Conservation (phyloP, 176 grass and related monocot genomes). For the Luzula sylvatica region DNA sequence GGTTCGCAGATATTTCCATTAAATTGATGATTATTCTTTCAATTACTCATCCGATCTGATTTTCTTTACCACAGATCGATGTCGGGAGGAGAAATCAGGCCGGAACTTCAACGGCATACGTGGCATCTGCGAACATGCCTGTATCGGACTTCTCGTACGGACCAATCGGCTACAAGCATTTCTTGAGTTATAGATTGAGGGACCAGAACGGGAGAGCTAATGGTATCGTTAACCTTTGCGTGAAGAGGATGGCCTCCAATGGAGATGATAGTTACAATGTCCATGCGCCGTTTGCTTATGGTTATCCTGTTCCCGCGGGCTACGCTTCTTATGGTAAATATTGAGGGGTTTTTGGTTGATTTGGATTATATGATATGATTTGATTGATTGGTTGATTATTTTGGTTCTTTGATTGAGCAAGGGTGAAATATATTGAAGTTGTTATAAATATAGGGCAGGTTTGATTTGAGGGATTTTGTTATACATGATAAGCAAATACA, state of each 20-base stretch:
- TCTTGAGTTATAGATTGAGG: conserved; percentile 48
- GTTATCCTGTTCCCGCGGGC: background rate
- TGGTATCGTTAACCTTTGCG: conserved; percentile 49
- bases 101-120: background rate
- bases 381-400: too few relatives aligned
- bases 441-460: too few relatives aligned
- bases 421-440: too few relatives aligned
- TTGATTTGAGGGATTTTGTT: too few relatives aligned
- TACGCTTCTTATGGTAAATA: conserved; percentile 9
- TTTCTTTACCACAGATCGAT: conserved; percentile 20
- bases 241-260: conserved; percentile 26
- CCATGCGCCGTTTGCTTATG: background rate
- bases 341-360: background rate
- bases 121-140: conserved; percentile 32
- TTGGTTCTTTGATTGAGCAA: too few relatives aligned
- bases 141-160: conserved; percentile 36
- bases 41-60: background rate
- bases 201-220: conserved; percentile 14
- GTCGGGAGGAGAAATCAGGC: conserved; percentile 13
- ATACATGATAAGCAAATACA: too few relatives aligned
- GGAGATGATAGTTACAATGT: background rate
- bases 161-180: conserved; percentile 50
- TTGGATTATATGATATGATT: background rate
- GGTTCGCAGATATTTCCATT: background rate
- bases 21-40: background rate